Conservation (phyloP, 208 protist species). For the Jaenimonas drosophilae region DNA sequence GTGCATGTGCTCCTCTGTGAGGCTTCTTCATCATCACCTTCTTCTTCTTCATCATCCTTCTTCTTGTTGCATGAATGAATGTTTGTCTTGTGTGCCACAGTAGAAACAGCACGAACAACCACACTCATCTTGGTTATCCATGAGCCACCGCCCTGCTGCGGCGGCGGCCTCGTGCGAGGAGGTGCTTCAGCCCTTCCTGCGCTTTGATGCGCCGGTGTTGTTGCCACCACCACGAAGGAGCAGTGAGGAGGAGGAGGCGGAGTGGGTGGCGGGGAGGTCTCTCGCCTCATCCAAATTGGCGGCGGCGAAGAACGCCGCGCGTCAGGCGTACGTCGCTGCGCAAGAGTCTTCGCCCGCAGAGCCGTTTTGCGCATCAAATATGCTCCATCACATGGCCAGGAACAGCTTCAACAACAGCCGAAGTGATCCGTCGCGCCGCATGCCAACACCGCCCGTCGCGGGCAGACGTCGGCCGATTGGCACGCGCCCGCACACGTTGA, state of each 20-base stretch:
- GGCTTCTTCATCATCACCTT: too few relatives aligned
- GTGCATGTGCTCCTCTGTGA: too few relatives aligned
- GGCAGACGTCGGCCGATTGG: neutral
- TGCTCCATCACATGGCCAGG: neutral
- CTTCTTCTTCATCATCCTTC: too few relatives aligned
- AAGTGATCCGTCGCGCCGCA: constrained; percentile 5
- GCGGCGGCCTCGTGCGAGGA: neutral
- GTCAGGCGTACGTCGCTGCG: constrained; percentile 5
- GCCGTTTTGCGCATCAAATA: neutral
- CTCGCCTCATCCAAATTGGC: constrained; percentile 11
- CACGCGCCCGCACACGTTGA: neutral
- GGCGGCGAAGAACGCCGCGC: constrained; percentile 15
- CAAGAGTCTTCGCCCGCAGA: neutral
- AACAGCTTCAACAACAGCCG: too few relatives aligned
- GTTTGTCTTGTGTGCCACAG: neutral
- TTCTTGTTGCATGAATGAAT: neutral
- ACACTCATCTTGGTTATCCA: too few relatives aligned
- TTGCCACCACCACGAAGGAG: neutral
- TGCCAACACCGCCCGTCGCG: constrained; percentile 2
- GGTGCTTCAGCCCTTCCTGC: constrained; percentile 5
- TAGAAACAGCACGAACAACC: too few relatives aligned
- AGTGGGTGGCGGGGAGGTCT: neutral
- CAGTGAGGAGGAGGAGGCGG: neutral
- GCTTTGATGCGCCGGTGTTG: constrained; percentile 6
- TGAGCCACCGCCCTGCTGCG: too few relatives aligned